Evolutionary conservation across 495 filamentous ascomycete species (phyloP).

Genomic region (Rhizodiscina lignyota): DNA sequence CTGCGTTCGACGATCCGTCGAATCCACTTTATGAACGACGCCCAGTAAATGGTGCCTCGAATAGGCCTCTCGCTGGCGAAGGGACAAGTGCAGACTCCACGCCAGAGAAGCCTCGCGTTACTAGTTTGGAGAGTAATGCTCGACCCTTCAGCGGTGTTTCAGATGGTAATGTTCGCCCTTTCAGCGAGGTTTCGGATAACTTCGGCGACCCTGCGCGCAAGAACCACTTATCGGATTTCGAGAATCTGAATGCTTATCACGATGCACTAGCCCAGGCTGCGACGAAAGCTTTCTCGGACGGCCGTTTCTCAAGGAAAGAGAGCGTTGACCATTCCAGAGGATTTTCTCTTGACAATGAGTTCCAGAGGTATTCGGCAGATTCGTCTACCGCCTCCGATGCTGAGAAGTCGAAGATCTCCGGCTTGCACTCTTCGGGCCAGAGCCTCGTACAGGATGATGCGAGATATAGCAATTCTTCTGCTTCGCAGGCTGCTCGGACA

Average conservation of each 20-base stretch:
- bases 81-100: slow-evolving; percentile 1
- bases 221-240: too few species aligned
- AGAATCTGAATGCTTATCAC: slow-evolving; percentile 52
- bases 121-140: not conserved
- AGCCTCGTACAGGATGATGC: slow-evolving; percentile 23
- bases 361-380: too few species aligned
- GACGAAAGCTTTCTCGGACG: slow-evolving; percentile 51
- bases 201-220: too few species aligned
- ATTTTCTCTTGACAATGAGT: too few species aligned
- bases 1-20: slow-evolving; percentile 16
- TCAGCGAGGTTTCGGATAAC: too few species aligned
- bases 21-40: slow-evolving; percentile 10
- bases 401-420: not conserved
- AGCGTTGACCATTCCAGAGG: slow-evolving; percentile 22
- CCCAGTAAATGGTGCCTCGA: too few species aligned
- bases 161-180: too few species aligned
- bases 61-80: too few species aligned
- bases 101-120: too few species aligned
- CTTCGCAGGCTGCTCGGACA: not conserved
- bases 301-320: slow-evolving; percentile 41
- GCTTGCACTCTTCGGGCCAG: slow-evolving; percentile 8
- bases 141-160: not conserved
- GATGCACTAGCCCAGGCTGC: slow-evolving; percentile 67
- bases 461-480: slow-evolving; percentile 2
- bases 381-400: slow-evolving; percentile 7